These are phyloP conservation scores for Ogataea glucozyma DNA, from an alignment of 805 yeast genomes.

Conservation along the genomic window DNA sequence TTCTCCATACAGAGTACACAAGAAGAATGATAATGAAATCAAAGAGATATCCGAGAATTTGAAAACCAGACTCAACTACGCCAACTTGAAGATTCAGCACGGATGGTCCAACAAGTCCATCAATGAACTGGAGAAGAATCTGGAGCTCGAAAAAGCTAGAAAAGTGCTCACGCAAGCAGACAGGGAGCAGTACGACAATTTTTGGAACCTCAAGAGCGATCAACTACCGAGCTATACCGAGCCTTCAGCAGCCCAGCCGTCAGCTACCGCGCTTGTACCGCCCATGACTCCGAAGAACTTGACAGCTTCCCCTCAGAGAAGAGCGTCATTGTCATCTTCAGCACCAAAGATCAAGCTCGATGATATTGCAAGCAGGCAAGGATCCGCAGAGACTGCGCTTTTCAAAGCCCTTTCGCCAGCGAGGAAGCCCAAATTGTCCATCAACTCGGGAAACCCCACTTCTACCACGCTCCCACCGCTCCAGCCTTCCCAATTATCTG, in stretches of 20 bases:
- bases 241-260: constrained; percentile 3
- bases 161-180: constrained; percentile 16
- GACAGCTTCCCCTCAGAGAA: constrained; percentile 14
- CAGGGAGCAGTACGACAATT: constrained; percentile 26
- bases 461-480: constrained; percentile 7
- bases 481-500: not conserved
- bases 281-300: constrained; percentile 10
- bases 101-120: constrained; percentile 37
- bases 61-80: constrained; percentile 38
- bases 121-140: constrained; percentile 31
- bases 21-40: constrained; percentile 36
- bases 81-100: constrained; percentile 38
- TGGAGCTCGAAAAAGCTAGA: constrained; percentile 24
- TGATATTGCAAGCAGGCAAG: constrained; percentile 30
- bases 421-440: constrained; percentile 19
- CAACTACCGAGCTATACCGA: constrained; percentile 22
- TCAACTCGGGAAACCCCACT: constrained; percentile 13
- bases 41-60: constrained; percentile 39
- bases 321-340: constrained; percentile 13
- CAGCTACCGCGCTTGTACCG: constrained; percentile 4
- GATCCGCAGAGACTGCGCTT: constrained; percentile 30
- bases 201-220: constrained; percentile 32
- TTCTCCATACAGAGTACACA: constrained; percentile 29
- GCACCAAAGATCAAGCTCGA: constrained; percentile 26
- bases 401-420: constrained; percentile 28